Conservation (phyloP, 306 rosid species). For the Glycine tomentella region DNA sequence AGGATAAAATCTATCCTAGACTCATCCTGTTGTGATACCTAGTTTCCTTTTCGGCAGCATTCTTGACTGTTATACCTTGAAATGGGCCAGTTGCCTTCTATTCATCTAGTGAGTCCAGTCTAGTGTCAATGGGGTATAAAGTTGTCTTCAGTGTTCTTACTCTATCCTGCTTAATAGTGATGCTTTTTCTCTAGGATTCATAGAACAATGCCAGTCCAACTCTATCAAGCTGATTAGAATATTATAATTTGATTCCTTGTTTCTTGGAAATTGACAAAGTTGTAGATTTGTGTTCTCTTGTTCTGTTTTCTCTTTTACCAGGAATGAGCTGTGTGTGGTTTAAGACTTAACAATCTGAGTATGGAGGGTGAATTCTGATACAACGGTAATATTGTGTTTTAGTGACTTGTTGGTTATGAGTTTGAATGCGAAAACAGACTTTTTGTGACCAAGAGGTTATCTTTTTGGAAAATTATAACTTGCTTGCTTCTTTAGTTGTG, state of each 20-base stretch:
- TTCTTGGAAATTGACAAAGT: background rate
- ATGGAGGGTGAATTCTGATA: no score
- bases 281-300: background rate
- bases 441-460: no score
- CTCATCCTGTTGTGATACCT: no score
- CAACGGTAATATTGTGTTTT: no score
- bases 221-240: conserved; percentile 15
- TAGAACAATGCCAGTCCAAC: conserved; percentile 3
- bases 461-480: no score
- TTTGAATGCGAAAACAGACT: no score
- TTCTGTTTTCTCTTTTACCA: background rate
- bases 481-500: no score
- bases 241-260: conserved; percentile 7
- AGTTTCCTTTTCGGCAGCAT: background rate
- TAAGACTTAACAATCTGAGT: background rate
- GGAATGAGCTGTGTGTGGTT: background rate
- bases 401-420: no score
- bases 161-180: background rate
- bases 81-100: conserved; percentile 9
- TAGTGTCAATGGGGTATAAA: conserved; percentile 7
- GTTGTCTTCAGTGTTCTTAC: background rate
- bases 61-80: conserved; percentile 4
- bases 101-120: background rate
- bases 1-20: no score
- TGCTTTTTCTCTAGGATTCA: conserved; percentile 6